Evolutionary conservation across 1,284 basidiomycete species (phyloP).

Genomic region (Anthracocystis panici-leucophaei): DNA sequence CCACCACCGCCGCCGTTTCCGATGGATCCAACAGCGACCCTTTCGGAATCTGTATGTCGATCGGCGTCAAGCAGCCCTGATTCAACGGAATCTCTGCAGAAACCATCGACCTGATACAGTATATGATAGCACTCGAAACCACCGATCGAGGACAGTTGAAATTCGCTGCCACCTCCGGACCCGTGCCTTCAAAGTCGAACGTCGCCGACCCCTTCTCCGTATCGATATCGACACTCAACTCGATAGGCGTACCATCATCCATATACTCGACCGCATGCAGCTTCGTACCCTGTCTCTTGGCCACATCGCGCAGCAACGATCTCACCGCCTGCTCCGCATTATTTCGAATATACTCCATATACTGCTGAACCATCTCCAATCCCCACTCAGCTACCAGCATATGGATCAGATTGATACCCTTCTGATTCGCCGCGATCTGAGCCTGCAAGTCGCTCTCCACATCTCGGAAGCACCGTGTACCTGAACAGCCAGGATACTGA

Average conservation of each 20-base stretch:
- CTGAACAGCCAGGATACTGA: slow-evolving; percentile 74
- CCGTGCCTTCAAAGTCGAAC: slow-evolving; percentile 86
- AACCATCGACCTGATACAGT: slow-evolving; percentile 91
- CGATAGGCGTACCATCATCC: slow-evolving; percentile 75
- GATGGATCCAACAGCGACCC: slow-evolving; percentile 85
- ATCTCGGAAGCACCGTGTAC: slow-evolving; percentile 76
- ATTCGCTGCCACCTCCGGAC: slow-evolving; percentile 88
- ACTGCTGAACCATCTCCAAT: slow-evolving; percentile 81
- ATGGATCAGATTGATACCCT: slow-evolving; percentile 75
- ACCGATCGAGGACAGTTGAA: slow-evolving; percentile 81
- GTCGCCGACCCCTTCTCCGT: slow-evolving; percentile 81
- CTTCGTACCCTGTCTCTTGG: slow-evolving; percentile 75
- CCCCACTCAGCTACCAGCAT: slow-evolving; percentile 87
- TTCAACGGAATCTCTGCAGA: slow-evolving; percentile 93
- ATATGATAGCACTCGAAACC: slow-evolving; percentile 91
- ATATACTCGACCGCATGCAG: slow-evolving; percentile 77
- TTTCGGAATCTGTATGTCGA: slow-evolving; percentile 81
- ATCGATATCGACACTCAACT: slow-evolving; percentile 84
- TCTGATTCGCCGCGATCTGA: slow-evolving; percentile 95
- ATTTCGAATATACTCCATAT: slow-evolving; percentile 76
- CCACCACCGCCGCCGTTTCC: slow-evolving; percentile 83
- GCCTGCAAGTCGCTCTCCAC: slow-evolving; percentile 93
- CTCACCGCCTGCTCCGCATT: slow-evolving; percentile 92
- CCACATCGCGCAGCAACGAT: slow-evolving; percentile 83
- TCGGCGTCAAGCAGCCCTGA: slow-evolving; percentile 83